Base-by-base conservation (phyloP, 2,329 filamentous ascomycete genomes). In the Aspergillus versicolor region DNA sequence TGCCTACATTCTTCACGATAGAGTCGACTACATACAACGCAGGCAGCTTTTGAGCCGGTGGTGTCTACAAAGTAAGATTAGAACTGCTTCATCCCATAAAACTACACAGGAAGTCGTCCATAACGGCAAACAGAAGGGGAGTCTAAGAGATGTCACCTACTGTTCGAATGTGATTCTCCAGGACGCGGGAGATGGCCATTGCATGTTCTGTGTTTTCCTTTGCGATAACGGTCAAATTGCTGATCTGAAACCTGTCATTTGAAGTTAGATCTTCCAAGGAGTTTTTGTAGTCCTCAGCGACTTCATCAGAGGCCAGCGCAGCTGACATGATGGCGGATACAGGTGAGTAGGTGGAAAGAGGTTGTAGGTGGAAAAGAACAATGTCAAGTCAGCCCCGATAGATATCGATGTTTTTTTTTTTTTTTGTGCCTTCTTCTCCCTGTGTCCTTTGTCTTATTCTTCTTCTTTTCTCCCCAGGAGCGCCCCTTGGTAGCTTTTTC, bases 11-110 rank as follows among this genome's bases (percentile, higher is more conserved):
- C 77, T 99, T 99, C 71, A 96, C 92, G 60, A 99, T 93, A 15
- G 93, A 97, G 77, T 99, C 94, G 70, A 99, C 88, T 63, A 99
- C 91, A 77, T 97, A 99, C 27, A 99, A 83, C n/a, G 94, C 91
- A 17, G 94, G 92, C 3, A 99, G 81, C 71, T 97, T 99, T 74
- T 92, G 92, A 60, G 86, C 84, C 40, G 94, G 92, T 45, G 91
- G 85, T 54, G 89, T 91, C 94, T 99, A 76, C 63, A 73, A 52
- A 68, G 61, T 63, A 66, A 65, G 57, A 70, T 73, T 71, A 72
- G 70, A 73, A 63, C 60, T 60, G 57, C 59, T 65, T 61, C 61
- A 61, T 61, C 61, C 63, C 61, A 50, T 52, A 56, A 59, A 59
- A 61, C 62, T 62, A 65, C 62, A 63, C 66, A 61, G 59, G 60